Evolutionary conservation across 768 basidiomycete species (phyloP).

Genomic region (Hygrophorus pudorinus): DNA sequence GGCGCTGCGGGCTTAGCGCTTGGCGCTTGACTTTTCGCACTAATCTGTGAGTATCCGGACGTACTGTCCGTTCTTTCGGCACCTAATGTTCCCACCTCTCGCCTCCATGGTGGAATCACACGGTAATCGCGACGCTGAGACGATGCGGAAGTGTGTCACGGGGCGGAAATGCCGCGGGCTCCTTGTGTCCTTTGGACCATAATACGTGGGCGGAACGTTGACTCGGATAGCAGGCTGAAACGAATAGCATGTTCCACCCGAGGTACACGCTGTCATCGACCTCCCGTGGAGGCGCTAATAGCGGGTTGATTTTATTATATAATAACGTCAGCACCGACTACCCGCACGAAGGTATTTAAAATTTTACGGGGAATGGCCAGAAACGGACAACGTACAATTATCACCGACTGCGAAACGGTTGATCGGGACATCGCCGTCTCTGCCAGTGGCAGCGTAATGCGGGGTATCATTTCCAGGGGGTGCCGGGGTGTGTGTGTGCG

Average conservation of each 20-base stretch:
- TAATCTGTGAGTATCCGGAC: too few relatives aligned
- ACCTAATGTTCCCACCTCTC: too few relatives aligned
- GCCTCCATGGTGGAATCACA: too few relatives aligned
- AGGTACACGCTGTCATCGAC: constrained; percentile 39
- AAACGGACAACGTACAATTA: constrained; percentile 19
- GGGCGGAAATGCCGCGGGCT: constrained; percentile 60
- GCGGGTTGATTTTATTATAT: constrained; percentile 56
- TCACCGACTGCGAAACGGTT: constrained; percentile 22
- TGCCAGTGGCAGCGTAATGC: constrained; percentile 6
- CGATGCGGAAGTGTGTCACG: constrained; percentile 38
- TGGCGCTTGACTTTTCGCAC: too few relatives aligned
- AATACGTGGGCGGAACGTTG: constrained; percentile 50
- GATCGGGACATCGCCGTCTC: constrained; percentile 17
- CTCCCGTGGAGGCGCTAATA: constrained; percentile 37
- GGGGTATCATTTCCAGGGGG: background rate
- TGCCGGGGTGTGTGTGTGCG: constrained; percentile 1
- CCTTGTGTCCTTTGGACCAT: constrained; percentile 55
- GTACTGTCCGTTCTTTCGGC: too few relatives aligned
- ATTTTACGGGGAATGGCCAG: background rate
- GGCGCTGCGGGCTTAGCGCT: too few relatives aligned
- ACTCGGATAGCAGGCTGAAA: constrained; percentile 46
- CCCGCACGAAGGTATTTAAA: constrained; percentile 18
- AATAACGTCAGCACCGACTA: constrained; percentile 37
- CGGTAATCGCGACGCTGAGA: too few relatives aligned
- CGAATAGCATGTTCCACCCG: constrained; percentile 69